Evolutionary conservation across 139 green algal genomes (phyloP), one percentile per base, ranked within the genome.

Genomic region (Desmodesmus armatus): DNA sequence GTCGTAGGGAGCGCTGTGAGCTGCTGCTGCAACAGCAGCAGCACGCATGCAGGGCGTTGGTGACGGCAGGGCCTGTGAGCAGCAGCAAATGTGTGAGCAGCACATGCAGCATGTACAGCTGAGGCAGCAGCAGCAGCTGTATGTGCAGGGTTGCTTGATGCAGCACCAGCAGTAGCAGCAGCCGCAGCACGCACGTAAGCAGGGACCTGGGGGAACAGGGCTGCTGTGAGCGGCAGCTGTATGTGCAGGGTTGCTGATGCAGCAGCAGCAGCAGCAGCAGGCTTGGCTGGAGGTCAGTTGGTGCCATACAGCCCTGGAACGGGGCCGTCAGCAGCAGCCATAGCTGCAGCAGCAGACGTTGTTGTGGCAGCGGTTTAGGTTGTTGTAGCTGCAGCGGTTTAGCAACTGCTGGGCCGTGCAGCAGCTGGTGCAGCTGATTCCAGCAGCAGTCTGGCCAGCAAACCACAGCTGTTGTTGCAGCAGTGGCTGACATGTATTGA

Each of bases 61-160:
- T 33, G 96, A 99, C 77, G 93, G 4, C 96, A 99, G 86, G 96
- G 96, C 13, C 80, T 99, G n/a, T 92, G 98, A 6, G 96, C 69
- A 94, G 40, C n/a, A 2, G 35, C 21, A 43, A 11, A 4, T n/a
- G n/a, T n/a, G n/a, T n/a, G n/a, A n/a, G n/a, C n/a, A n/a, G n/a
- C n/a, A n/a, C n/a, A n/a, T n/a, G 55, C 17, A 9, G n/a, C 17
- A 17, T 62, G 51, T 62, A 17, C 51, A 62, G 51, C 51, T 13
- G 51, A 13, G 51, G 51, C 51, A n/a, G n/a, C n/a, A n/a, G n/a
- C n/a, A n/a, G n/a, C n/a, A n/a, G n/a, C n/a, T n/a, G n/a, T n/a
- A n/a, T n/a, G n/a, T n/a, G n/a, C n/a, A n/a, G n/a, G n/a, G 65
- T 21, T 29, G 65, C 17, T 73, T 73, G 29, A 39, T 3, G 21